These are phyloP conservation scores for Ceratocystis lukuohia DNA, from an alignment of 2,329 filamentous ascomycete genomes.

Conservation along the genomic window DNA sequence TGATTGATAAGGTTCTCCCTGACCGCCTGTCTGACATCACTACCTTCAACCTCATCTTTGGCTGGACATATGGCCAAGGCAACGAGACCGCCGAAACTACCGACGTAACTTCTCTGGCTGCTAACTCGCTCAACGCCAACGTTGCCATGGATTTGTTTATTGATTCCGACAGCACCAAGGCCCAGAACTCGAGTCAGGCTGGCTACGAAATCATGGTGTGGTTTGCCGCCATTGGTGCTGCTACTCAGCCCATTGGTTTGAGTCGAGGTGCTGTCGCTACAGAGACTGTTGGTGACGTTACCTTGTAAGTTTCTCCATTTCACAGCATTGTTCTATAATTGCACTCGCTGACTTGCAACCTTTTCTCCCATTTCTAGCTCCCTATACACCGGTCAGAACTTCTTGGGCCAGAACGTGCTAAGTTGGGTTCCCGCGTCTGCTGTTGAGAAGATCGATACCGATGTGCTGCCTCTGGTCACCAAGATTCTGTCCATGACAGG, in stretches of 20 bases:
- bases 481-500: constrained; percentile 27
- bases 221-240: constrained; percentile 36
- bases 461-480: constrained; percentile 34
- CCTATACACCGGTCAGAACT: constrained; percentile 33
- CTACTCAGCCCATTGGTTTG: constrained; percentile 37
- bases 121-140: constrained; percentile 36
- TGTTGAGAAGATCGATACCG: constrained; percentile 32
- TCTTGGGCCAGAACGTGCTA: constrained; percentile 32
- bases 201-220: constrained; percentile 44
- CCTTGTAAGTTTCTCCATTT: constrained; percentile 29
- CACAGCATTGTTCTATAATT: background rate
- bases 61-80: constrained; percentile 39
- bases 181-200: constrained; percentile 31
- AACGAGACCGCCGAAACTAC: constrained; percentile 29
- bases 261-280: constrained; percentile 26
- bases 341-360: background rate
- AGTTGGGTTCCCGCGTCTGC: constrained; percentile 34
- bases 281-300: constrained; percentile 29
- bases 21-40: constrained; percentile 29
- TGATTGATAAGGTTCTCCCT: constrained; percentile 35
- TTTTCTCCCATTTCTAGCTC: constrained; percentile 25
- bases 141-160: constrained; percentile 48
- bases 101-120: constrained; percentile 26
- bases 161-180: constrained; percentile 31
- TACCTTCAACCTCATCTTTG: constrained; percentile 32